Base-by-base conservation (phyloP, 202 grass and related monocot genomes). In the Setaria italica region DNA sequence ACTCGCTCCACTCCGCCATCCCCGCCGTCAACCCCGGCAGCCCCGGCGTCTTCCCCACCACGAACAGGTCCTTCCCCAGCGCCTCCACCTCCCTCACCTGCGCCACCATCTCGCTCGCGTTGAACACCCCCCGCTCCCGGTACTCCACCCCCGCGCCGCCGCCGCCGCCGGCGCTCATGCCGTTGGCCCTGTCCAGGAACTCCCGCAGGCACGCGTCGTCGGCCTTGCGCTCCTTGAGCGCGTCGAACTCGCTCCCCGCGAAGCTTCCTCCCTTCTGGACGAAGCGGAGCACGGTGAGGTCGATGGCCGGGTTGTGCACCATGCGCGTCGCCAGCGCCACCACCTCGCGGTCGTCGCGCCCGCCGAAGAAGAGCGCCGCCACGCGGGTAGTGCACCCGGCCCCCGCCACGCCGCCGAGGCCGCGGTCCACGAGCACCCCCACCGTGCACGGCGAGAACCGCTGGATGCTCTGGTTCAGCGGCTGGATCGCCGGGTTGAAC, bases 1-100 rank as follows among this genome's bases (percentile, higher is more conserved):
- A 90, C 88, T 95, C 89, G n/a, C 85, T 85, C 93, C 93, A 98
- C 20, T 93, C 93, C 0, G 58, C 48, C 89, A 98, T 83, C 21
- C 87, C 95, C 10, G 89, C 92, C 3, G 81, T 95, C 4, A 97
- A 77, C 30, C 29, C 62, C 49, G 89, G 48, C 20, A 54, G 20
- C 1, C 88, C 82, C 2, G 94, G 93, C 13, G 30, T 66, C 82
- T 90, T 91, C 1, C 95, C 91, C 2, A 98, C 95, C 14, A 95
- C 37, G 5, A 90, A 84, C 17, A 98, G 73, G 54, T 93, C 89
- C 62, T 89, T 90, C 17, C 74, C 84, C n/a, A 62, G 46, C 53
- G 60, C 83, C 30, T 93, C 87, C 67, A 89, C 11, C 62, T 49
- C 77, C n/a, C 74, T 58, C 51, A 98, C 85, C 55, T 77, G 87